These are phyloP conservation scores for Paracoccidioides lutzii DNA, from an alignment of 2,329 filamentous ascomycete genomes.

Conservation along the genomic window DNA sequence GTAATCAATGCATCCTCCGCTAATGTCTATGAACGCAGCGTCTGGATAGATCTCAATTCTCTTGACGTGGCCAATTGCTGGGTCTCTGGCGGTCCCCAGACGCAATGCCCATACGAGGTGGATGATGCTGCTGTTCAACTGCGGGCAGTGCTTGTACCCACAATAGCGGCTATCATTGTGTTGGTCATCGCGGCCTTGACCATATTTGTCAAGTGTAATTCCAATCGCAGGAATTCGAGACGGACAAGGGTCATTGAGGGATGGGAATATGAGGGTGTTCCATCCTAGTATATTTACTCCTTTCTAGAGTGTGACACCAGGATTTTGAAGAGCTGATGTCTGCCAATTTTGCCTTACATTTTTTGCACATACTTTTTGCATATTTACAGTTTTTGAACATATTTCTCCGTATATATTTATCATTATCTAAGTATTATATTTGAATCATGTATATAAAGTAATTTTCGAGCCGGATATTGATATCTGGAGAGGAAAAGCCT, in stretches of 20 bases:
- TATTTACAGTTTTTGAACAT: neutral
- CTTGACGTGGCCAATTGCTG: slow-evolving; percentile 46
- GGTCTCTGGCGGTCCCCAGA: slow-evolving; percentile 43
- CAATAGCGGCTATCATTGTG: slow-evolving; percentile 50
- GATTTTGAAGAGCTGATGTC: neutral
- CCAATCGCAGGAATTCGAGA: slow-evolving; percentile 43
- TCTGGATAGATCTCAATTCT: slow-evolving; percentile 52
- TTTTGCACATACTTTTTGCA: neutral
- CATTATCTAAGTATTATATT: neutral
- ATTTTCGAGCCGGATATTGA: neutral
- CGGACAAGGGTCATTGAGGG: slow-evolving; percentile 40
- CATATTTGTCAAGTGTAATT: slow-evolving; percentile 51
- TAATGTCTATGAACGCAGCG: slow-evolving; percentile 17
- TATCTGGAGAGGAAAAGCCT: neutral
- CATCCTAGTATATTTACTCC: slow-evolving; percentile 25
- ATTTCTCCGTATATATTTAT: neutral
- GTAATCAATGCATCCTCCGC: slow-evolving; percentile 17
- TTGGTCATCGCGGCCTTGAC: slow-evolving; percentile 48
- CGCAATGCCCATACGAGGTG: slow-evolving; percentile 45
- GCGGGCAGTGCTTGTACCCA: slow-evolving; percentile 45
- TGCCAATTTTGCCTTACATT: neutral
- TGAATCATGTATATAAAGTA: neutral
- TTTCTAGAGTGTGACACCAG: neutral
- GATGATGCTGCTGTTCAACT: slow-evolving; percentile 31
- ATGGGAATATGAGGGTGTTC: slow-evolving; percentile 58